Evolutionary conservation across 1,284 basidiomycete genomes (phyloP).

Genomic region (Schizophyllum amplum): DNA sequence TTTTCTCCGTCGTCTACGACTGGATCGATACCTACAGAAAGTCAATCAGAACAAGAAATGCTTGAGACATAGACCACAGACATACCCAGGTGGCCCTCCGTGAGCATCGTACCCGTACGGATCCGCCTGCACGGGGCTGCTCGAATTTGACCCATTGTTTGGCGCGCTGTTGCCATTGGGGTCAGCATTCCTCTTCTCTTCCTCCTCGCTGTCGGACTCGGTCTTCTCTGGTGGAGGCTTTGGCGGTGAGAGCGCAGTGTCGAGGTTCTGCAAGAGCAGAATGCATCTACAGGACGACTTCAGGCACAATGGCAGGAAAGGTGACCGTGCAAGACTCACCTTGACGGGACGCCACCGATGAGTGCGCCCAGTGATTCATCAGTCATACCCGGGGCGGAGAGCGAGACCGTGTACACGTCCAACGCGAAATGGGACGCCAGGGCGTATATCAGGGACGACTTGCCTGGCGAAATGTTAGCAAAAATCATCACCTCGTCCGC

Average conservation of each 20-base stretch:
- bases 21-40: neutral
- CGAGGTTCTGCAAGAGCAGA: conserved; percentile 76
- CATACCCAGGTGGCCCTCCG: neutral
- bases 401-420: conserved; percentile 63
- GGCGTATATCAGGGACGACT: conserved; percentile 76
- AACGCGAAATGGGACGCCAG: conserved; percentile 63
- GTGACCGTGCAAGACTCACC: conserved; percentile 7
- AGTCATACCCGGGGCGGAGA: conserved; percentile 41
- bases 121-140: neutral
- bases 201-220: conserved; percentile 31
- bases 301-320: no score
- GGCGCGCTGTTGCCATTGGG: conserved; percentile 28
- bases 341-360: conserved; percentile 66
- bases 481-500: no score
- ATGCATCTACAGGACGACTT: conserved; percentile 56
- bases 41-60: neutral
- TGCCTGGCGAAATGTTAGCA: conserved; percentile 54
- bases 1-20: conserved; percentile 29
- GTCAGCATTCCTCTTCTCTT: conserved; percentile 13
- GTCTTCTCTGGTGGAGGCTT: conserved; percentile 49
- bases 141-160: conserved; percentile 15
- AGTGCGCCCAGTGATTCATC: conserved; percentile 65
- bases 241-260: conserved; percentile 74
- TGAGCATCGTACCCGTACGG: neutral
- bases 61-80: neutral